phyloP scores from a whole-genome alignment of 768 basidiomycete genomes.

The Amanita rubescens region DNA sequence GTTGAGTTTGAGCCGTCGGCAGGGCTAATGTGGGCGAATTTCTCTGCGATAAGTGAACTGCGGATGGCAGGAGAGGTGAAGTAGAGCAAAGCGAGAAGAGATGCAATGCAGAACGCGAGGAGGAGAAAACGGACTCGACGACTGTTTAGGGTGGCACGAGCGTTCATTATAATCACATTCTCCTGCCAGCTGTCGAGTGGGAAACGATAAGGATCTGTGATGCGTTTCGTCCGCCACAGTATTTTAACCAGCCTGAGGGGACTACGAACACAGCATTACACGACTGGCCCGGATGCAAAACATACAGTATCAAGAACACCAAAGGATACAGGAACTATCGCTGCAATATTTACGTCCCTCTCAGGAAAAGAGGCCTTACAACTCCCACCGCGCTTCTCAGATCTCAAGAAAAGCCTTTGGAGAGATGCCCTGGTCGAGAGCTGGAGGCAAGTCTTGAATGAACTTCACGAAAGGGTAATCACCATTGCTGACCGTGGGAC shows the following conservation, averaged over 20 bases:
- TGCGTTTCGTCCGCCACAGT: no score
- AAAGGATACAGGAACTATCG: conserved; percentile 33
- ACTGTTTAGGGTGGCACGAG: no score
- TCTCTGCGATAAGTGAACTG: neutral
- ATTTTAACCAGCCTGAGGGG: no score
- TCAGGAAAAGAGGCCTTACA: conserved; percentile 26
- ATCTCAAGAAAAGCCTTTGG: conserved; percentile 52
- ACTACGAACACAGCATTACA: no score
- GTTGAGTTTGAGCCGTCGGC: no score
- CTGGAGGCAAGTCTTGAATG: conserved; percentile 49
- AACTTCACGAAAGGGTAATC: conserved; percentile 37
- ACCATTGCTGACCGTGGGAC: conserved; percentile 42
- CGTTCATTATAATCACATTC: no score
- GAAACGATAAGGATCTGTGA: no score
- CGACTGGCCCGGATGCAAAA: no score
- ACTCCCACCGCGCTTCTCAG: conserved; percentile 50
- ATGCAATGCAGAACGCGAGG: neutral
- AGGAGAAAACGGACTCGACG: no score
- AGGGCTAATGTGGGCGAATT: neutral
- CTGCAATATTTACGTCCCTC: conserved; percentile 31
- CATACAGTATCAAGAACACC: conserved; percentile 18
- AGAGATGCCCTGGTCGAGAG: conserved; percentile 35
- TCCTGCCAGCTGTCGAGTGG: no score
- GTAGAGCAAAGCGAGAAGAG: neutral
- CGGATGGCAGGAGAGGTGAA: neutral